These are phyloP conservation scores for Prosopis cineraria DNA, from an alignment of 306 rosid species.

Conservation along the genomic window DNA sequence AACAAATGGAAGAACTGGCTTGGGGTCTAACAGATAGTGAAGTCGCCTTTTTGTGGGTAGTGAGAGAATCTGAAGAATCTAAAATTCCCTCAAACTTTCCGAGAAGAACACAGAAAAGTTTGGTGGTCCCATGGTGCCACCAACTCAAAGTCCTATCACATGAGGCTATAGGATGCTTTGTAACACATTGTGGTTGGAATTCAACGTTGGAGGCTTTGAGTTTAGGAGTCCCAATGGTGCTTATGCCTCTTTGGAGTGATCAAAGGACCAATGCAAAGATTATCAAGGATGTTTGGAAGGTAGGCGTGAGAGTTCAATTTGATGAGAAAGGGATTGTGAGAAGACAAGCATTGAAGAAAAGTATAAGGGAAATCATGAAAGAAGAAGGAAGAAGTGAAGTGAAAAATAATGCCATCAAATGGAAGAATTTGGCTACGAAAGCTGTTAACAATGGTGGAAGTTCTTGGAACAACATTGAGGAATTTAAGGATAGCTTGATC, in stretches of 20 bases:
- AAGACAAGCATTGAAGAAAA: not conserved
- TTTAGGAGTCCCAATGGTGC: not conserved
- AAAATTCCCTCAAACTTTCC: not conserved
- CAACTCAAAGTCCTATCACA: conserved; percentile 10
- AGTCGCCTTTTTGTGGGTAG: not conserved
- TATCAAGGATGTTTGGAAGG: conserved; percentile 2
- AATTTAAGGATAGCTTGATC: not conserved
- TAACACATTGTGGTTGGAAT: not conserved
- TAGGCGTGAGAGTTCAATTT: not conserved
- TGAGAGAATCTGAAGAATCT: not conserved
- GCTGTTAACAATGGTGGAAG: not conserved
- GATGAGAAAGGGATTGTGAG: conserved; percentile 1
- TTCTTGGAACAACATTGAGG: not conserved
- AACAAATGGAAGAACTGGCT: not conserved
- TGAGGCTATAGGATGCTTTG: not conserved
- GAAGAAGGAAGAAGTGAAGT: not conserved
- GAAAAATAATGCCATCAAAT: not conserved
- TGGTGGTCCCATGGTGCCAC: not conserved
- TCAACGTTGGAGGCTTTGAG: not conserved
- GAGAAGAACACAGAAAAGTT: not conserved
- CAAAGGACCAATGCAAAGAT: not conserved
- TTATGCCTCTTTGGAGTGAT: not conserved
- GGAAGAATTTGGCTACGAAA: not conserved
- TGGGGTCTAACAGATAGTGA: not conserved
- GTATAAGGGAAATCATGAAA: not conserved